Conservation (phyloP, 768 basidiomycete species). For the Zangia roseola region DNA sequence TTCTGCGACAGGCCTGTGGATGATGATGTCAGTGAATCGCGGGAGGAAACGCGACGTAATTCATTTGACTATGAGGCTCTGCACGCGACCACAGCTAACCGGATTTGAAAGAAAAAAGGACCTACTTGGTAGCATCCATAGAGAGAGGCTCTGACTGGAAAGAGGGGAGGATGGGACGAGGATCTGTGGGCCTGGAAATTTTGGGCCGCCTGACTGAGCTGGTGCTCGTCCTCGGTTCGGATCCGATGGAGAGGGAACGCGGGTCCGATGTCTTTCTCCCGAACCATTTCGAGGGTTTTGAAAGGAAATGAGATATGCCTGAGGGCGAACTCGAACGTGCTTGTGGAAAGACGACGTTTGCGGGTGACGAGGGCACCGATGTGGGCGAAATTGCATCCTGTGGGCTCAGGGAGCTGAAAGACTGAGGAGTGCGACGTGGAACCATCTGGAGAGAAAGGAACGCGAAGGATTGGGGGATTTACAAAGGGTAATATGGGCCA, state of each 20-base stretch:
- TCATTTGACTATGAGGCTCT: neutral
- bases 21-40: conserved; percentile 22
- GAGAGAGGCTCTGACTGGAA: conserved; percentile 48
- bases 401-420: conserved; percentile 40
- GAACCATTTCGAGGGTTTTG: conserved; percentile 75
- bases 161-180: conserved; percentile 61
- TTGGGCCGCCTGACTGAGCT: conserved; percentile 63
- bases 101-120: neutral
- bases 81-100: conserved; percentile 5
- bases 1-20: conserved; percentile 62
- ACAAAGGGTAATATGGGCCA: neutral
- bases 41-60: conserved; percentile 6
- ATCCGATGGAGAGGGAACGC: conserved; percentile 37
- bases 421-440: conserved; percentile 45
- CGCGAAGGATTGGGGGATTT: conserved; percentile 7
- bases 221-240: conserved; percentile 50
- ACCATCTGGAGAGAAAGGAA: conserved; percentile 38
- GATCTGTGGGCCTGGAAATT: conserved; percentile 84
- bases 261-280: conserved; percentile 55
- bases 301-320: conserved; percentile 62
- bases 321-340: conserved; percentile 63
- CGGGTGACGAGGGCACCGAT: conserved; percentile 32
- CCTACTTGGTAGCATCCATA: conserved; percentile 54
- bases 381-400: conserved; percentile 27
- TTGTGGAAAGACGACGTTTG: conserved; percentile 38